Base-by-base conservation (phyloP, 805 yeast genomes). In the Torulaspora franciscae region DNA sequence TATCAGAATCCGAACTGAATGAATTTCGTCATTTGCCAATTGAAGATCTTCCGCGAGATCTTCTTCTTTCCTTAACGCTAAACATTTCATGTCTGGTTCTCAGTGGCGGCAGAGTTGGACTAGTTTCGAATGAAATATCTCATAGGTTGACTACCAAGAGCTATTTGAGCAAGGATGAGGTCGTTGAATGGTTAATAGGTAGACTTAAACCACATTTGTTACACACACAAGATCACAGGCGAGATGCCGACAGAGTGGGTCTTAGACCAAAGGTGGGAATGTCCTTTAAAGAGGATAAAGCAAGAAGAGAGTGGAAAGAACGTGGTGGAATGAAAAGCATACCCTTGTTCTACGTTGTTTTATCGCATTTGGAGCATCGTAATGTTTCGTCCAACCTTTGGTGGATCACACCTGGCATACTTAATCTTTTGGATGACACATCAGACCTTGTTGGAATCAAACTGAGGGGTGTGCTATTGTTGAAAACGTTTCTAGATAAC, bases 331-430 rank as follows among this genome's bases (percentile, higher is more conserved):
- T 53, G 13, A 49, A 54, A 34, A 40, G 59, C 27, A 46, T 62
- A 6, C 57, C 65, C 7, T 43, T 61, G 17, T 55, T 64, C 28
- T 51, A 53, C 44, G 40, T 48, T 1, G 48, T 61, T 6, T 42
- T 64, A 7, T 14, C 35, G 7, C 41, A 53, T 46, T 23, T 62
- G 23, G 37, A 42, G 13, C 46, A 48, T 22, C 41, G 41, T 19
- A 48, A 56, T n/a, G 40, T 64, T 1, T 57, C 65, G 4, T 35
- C 56, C 2, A 57, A 63, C 46, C 32, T 64, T 15, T 51, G 64
- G 54, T 64, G 68, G 68, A 57, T 64, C 9, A 55, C 57, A 6
- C 67, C 68, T 2, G 66, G 65, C 2, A 58, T 64, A 9, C 43
- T 63, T 19, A 62, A 62, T 42, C 34, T 63, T 6, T 26, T 64